Evolutionary conservation across 106 monocot species (phyloP).

Genomic region (Phalaenopsis aphrodite): DNA sequence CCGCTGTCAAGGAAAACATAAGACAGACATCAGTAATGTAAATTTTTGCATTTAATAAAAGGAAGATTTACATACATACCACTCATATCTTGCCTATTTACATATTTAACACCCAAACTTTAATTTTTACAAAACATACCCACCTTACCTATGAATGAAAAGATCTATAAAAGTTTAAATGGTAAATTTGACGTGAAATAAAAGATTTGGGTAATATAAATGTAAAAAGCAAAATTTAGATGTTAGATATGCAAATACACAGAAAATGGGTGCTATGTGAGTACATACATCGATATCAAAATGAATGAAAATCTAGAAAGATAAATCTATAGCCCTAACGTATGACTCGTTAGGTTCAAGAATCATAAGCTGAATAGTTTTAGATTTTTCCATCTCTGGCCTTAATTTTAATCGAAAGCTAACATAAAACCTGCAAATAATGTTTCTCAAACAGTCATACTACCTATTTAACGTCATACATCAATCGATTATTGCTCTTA

Average conservation of each 20-base stretch:
- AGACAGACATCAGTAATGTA: not conserved
- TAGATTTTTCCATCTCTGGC: not conserved
- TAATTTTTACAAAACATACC: too few relatives aligned
- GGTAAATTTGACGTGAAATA: too few relatives aligned
- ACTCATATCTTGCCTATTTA: too few relatives aligned
- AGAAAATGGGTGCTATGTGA: too few relatives aligned
- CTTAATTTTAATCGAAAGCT: not conserved
- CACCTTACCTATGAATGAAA: too few relatives aligned
- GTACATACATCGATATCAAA: not conserved
- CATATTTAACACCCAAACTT: too few relatives aligned
- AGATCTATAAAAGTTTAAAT: too few relatives aligned
- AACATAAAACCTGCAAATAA: not conserved
- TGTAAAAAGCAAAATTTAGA: too few relatives aligned
- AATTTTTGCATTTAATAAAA: not conserved
- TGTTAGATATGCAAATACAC: too few relatives aligned
- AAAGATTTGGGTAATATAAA: too few relatives aligned
- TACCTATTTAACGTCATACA: not conserved
- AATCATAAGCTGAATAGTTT: not conserved
- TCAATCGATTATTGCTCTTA: not conserved
- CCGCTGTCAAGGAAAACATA: slow-evolving; percentile 43
- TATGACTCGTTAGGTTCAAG: not conserved
- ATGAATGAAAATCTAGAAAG: not conserved
- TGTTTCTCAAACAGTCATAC: not conserved
- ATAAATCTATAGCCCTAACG: not conserved
- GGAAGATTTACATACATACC: too few relatives aligned